Base-by-base conservation (phyloP, 2,329 filamentous ascomycete species). In the Hypoxylon sp. region DNA sequence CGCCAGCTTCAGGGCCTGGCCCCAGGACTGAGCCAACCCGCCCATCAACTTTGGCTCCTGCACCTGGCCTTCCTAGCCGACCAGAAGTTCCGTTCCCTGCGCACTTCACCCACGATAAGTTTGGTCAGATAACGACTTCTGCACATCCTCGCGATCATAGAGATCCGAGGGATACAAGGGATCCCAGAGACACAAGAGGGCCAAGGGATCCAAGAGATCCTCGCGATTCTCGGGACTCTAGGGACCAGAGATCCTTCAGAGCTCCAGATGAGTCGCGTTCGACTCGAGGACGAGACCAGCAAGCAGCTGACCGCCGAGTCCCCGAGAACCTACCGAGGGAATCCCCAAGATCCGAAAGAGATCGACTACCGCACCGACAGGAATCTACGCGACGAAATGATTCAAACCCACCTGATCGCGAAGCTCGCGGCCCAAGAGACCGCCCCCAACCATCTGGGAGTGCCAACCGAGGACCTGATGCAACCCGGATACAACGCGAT, bases 21-120 rank as follows among this genome's bases (percentile, higher is more conserved):
- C 66, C 69, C 17, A 74, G 80, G 33, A 71, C 76, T 3, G 81
- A 84, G 13, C 66, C 73, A 3, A 70, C 75, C 20, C 80, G 78
- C 37, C 75, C 71, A 42, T 71, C 74, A 61, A 71, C 72, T 58
- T 46, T 80, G 59, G 49, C 77, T 51, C 69, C 77, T 62, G 71
- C 71, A 37, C 66, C 75, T 57, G 78, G 78, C 14, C 79, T 91
- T 6, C 89, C 89, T 1, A 88, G 80, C 60, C 83, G 88, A 61
- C 89, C 89, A 14, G 88, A 90, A 69, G 83, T 88, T 10, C 87
- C 86, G 6, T 84, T 87, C 50, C 84, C 84, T 0, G 82, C 82
- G 2, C 83, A 84, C 68, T 83, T 82, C 60, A 79, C 79, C 8
- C 80, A 84, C 25, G 85, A 85, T 56, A 81, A 85, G 35, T 85